Evolutionary conservation across 2,329 filamentous ascomycete genomes (phyloP), one percentile per base, ranked within the genome.

Genomic region (Paracoccidioides lutzii): DNA sequence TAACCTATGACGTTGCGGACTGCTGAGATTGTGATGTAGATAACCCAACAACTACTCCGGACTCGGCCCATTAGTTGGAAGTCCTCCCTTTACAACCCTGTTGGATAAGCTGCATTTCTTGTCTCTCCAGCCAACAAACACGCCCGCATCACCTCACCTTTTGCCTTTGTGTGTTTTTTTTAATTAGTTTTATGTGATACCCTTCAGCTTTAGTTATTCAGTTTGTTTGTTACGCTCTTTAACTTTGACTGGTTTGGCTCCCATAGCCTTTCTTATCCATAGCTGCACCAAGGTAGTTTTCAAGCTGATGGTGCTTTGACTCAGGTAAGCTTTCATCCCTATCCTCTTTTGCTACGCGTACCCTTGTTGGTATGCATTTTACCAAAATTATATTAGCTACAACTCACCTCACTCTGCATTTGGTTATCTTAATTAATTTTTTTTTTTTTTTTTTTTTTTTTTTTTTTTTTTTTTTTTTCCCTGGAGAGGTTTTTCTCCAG

Each of bases 281-380:
- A n/a, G 28, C 22, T 42, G 28, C 42, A 10, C 33, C 3, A n/a
- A 14, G 30, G 35, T 51, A 37, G 48, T 14, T 15, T 46, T 14
- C 30, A 46, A 15, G 32, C 35, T 48, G 5, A 22, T 22, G 42
- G 5, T 51, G 49, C 49, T 41, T 41, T 30, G 10, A 32, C 49
- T 37, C 37, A 52, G 50, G 50, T 52, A 37, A 52, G 50, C 50
- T 52, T 35, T 42, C n/a, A 37, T 50, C 35, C 10, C 8, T n/a
- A 40, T 42, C 10, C 2, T 33, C 38, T 6, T 33, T 33, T 52
- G 9, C 38, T 41, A 30, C 33, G 15, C 15, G 40, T 41, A 15
- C 41, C 15, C n/a, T 9, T 40, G 35, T 22, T n/a, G 38, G 32
- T 8, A 10, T n/a, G 12, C 10, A 7, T 28, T 10, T 38, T 38